Evolutionary conservation across 2,329 filamentous ascomycete genomes (phyloP).

Genomic region (Tolypocladium guangdongense): DNA sequence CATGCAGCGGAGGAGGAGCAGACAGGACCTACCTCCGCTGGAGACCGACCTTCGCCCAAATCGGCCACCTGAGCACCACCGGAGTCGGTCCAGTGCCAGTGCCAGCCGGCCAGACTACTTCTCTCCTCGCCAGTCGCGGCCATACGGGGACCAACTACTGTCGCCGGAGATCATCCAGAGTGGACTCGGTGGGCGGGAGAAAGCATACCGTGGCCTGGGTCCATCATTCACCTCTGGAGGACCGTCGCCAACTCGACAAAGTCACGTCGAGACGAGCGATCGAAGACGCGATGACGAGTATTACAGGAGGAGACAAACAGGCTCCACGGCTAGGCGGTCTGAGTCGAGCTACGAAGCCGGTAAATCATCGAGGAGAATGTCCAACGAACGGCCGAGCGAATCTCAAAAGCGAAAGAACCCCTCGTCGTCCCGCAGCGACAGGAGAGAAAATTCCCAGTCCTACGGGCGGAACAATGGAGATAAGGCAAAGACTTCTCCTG

Average conservation of each 20-base stretch:
- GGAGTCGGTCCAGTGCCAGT: conserved; percentile 24
- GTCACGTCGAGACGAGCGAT: conserved; percentile 16
- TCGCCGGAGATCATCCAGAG: conserved; percentile 33
- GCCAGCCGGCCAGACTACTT: conserved; percentile 21
- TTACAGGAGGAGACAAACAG: conserved; percentile 14
- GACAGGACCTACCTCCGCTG: conserved; percentile 31
- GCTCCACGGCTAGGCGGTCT: conserved; percentile 13
- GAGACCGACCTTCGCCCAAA: conserved; percentile 27
- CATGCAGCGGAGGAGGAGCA: conserved; percentile 19
- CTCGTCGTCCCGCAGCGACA: conserved; percentile 14
- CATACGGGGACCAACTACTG: conserved; percentile 22
- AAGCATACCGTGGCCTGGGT: conserved; percentile 23
- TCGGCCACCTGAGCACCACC: conserved; percentile 17
- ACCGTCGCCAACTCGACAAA: conserved; percentile 20
- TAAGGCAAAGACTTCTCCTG: conserved; percentile 7
- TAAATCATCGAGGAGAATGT: conserved; percentile 16
- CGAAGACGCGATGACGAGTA: conserved; percentile 13
- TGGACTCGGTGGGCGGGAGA: conserved; percentile 29
- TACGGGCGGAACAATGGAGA: conserved; percentile 14
- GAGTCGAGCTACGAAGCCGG: conserved; percentile 14
- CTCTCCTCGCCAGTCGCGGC: conserved; percentile 15
- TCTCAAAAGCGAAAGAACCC: conserved; percentile 15
- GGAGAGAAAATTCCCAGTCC: conserved; percentile 19
- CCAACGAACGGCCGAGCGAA: conserved; percentile 21
- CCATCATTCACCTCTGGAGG: conserved; percentile 20